These are phyloP conservation scores for Solanum gracilifrons DNA, from an alignment of 257 asterid species.

Conservation along the genomic window DNA sequence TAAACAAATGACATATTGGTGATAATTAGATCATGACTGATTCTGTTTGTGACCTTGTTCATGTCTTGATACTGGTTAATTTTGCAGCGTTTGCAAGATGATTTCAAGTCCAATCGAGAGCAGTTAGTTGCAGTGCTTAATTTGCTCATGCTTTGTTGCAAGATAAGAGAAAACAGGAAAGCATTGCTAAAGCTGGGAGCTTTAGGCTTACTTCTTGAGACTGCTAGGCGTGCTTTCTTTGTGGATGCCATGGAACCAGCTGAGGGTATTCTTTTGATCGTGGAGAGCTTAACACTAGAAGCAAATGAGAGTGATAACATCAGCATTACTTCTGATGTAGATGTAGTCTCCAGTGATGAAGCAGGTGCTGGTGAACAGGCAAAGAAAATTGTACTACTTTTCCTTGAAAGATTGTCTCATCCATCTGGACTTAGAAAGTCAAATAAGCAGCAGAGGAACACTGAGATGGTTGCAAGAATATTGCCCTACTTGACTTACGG, in stretches of 20 bases:
- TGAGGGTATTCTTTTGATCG: constrained; percentile 91
- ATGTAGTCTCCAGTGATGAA: constrained; percentile 72
- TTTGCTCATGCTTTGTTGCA: constrained; percentile 91
- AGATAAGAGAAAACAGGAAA: constrained; percentile 85
- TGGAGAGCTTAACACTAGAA: constrained; percentile 89
- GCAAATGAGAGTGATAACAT: constrained; percentile 89
- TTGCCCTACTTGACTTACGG: constrained; percentile 96
- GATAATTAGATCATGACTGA: not conserved
- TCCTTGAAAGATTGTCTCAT: constrained; percentile 89
- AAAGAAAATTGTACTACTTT: constrained; percentile 91
- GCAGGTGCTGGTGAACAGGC: constrained; percentile 92
- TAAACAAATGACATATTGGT: not conserved
- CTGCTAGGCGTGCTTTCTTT: constrained; percentile 94
- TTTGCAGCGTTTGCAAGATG: constrained; percentile 82
- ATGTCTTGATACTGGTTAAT: not conserved
- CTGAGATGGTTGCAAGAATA: constrained; percentile 98
- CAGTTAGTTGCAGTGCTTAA: constrained; percentile 85
- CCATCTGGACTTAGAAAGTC: constrained; percentile 89
- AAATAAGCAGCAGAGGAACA: constrained; percentile 90
- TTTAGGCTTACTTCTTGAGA: constrained; percentile 82
- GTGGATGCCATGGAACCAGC: constrained; percentile 99
- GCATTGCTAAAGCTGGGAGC: constrained; percentile 76
- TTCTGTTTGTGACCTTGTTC: not conserved
- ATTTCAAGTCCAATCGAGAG: constrained; percentile 86
- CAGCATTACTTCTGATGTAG: constrained; percentile 65